Percentiles rank a stretch among this genome's conserved stretches.
phyloP scores from a whole-genome alignment of 192 early-diverging fungal species.

The Fimicolochytrium jonesii region DNA sequence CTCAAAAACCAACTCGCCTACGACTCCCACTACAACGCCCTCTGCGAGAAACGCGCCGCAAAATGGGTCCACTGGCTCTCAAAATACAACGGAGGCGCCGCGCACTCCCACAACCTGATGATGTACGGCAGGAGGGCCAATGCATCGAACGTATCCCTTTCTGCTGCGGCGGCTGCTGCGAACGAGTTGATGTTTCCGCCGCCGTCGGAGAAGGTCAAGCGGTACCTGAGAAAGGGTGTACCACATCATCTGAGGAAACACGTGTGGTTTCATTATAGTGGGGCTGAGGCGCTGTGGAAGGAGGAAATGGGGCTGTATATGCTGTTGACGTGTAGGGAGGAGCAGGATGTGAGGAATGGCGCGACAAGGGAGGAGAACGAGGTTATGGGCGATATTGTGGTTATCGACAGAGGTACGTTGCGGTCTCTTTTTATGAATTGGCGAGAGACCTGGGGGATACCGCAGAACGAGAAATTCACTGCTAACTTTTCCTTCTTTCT shows the following conservation, averaged over 20 bases:
- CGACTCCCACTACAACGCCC: conserved; percentile 16
- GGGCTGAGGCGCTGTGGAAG: conserved; percentile 55
- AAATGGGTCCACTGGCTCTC: conserved; percentile 29
- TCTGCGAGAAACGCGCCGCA: conserved; percentile 13
- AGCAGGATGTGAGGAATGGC: conserved; percentile 24
- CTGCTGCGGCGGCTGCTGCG: not conserved
- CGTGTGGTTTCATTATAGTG: conserved; percentile 70
- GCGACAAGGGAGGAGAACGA: conserved; percentile 48
- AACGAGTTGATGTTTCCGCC: not conserved
- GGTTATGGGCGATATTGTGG: conserved; percentile 55
- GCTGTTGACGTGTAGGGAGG: conserved; percentile 41
- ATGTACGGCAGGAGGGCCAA: too few species aligned
- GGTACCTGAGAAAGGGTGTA: conserved; percentile 75
- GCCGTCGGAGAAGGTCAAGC: conserved; percentile 48
- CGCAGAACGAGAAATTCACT: too few species aligned
- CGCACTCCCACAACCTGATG: conserved; percentile 1
- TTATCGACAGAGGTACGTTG: conserved; percentile 60
- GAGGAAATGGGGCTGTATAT: conserved; percentile 57
- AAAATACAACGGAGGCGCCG: not conserved
- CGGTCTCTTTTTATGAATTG: not conserved
- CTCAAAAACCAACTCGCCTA: conserved; percentile 6
- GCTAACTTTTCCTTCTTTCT: not conserved
- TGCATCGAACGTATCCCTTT: too few species aligned
- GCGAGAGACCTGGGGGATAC: not conserved
- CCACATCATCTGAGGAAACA: conserved; percentile 63